Conservation (phyloP, 176 grass and related monocot species). For the Saccharum officinarum region DNA sequence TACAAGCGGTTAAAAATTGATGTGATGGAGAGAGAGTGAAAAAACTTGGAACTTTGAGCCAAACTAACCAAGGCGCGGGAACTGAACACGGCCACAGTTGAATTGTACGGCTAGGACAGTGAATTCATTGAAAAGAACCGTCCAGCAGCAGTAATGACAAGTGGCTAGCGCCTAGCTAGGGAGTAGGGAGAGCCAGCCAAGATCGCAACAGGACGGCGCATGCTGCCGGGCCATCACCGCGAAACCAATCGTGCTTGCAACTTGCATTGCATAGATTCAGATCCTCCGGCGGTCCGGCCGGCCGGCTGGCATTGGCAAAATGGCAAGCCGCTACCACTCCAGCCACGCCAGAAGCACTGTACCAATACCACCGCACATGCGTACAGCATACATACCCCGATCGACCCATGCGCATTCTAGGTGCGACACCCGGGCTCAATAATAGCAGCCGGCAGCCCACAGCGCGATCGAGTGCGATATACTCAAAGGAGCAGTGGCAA, state of each 20-base stretch:
- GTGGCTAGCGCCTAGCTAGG: background rate
- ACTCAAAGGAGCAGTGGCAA: background rate
- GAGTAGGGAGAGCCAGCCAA: background rate
- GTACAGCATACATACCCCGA: too few species aligned
- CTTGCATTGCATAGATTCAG: background rate
- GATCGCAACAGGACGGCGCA: background rate
- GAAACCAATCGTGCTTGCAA: too few species aligned
- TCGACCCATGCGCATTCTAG: background rate
- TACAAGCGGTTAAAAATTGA: too few species aligned
- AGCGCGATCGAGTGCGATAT: background rate
- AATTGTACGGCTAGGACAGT: too few species aligned
- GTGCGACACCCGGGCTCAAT: slow-evolving; percentile 13
- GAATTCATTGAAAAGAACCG: too few species aligned
- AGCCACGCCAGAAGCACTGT: too few species aligned
- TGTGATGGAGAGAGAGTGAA: too few species aligned
- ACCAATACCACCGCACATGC: background rate
- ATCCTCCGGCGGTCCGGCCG: background rate
- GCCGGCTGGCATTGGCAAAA: background rate
- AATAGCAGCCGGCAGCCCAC: background rate
- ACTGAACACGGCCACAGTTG: too few species aligned
- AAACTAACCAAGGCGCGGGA: too few species aligned
- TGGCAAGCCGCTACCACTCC: background rate
- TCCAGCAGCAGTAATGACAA: background rate
- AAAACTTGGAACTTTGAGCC: too few species aligned
- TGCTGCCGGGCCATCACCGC: too few species aligned